Percentiles rank a stretch among this genome's conserved stretches.
Evolutionary conservation across 306 rosid species (phyloP).

Genomic region (Benincasa hispida): DNA sequence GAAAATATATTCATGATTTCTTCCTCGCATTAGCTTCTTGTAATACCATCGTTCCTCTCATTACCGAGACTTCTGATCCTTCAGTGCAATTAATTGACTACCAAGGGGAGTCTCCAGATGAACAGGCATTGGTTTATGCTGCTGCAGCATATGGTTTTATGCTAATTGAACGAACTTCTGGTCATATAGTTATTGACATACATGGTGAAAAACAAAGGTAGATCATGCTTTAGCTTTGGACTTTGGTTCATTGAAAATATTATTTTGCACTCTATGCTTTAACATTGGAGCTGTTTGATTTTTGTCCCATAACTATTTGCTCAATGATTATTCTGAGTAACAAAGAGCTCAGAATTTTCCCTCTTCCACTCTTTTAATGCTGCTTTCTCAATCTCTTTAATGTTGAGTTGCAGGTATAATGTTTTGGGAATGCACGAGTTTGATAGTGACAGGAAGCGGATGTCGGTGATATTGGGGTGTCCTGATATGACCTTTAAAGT

Average conservation of each 20-base stretch:
- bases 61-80: slow-evolving; percentile 54
- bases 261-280: neutral
- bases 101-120: slow-evolving; percentile 99
- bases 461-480: slow-evolving; percentile 89
- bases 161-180: slow-evolving; percentile 88
- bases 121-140: slow-evolving; percentile 85
- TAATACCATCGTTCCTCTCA: slow-evolving; percentile 92
- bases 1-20: slow-evolving; percentile 51
- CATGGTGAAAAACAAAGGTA: slow-evolving; percentile 71
- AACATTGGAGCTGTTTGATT: neutral
- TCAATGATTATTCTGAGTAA: neutral
- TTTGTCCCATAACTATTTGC: neutral
- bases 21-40: slow-evolving; percentile 90
- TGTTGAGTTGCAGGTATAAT: slow-evolving; percentile 48
- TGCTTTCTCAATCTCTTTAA: neutral
- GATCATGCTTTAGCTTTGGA: neutral
- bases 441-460: slow-evolving; percentile 91
- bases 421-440: slow-evolving; percentile 93
- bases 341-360: neutral
- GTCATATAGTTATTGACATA: slow-evolving; percentile 74
- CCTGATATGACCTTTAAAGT: slow-evolving; percentile 61
- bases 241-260: neutral
- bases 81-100: slow-evolving; percentile 62
- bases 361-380: neutral
- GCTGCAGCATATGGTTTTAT: slow-evolving; percentile 85